Conservation (phyloP, 352 stramenopile genomes). For the Pythium pyrilobum region DNA sequence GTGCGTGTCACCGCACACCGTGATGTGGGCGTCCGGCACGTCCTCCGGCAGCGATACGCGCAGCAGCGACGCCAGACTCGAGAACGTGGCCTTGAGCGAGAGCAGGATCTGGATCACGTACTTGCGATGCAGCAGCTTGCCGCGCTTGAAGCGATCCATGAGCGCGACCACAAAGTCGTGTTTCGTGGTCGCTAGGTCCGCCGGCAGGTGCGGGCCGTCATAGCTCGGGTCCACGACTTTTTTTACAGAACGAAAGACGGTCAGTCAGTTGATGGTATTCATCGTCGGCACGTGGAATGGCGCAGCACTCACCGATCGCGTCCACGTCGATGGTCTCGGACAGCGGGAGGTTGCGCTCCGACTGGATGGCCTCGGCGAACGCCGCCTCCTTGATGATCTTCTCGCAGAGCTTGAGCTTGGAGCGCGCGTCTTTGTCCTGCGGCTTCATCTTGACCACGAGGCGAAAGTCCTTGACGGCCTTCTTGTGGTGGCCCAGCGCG, state of each 20-base stretch:
- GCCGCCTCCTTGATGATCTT: slow-evolving; percentile 95
- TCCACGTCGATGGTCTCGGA: slow-evolving; percentile 92
- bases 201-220: slow-evolving; percentile 66
- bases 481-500: slow-evolving; percentile 95
- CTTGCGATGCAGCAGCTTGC: slow-evolving; percentile 97
- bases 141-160: slow-evolving; percentile 94
- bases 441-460: slow-evolving; percentile 95
- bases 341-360: slow-evolving; percentile 89
- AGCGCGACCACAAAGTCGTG: slow-evolving; percentile 88
- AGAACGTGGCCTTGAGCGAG: slow-evolving; percentile 89
- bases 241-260: not conserved
- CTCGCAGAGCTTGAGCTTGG: slow-evolving; percentile 95
- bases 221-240: slow-evolving; percentile 76
- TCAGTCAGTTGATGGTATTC: no score
- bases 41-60: slow-evolving; percentile 59
- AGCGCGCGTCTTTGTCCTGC: slow-evolving; percentile 90
- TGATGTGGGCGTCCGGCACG: slow-evolving; percentile 77
- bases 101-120: slow-evolving; percentile 96
- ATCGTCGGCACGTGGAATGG: no score
- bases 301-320: slow-evolving; percentile 41
- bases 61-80: slow-evolving; percentile 89
- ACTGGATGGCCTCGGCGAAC: slow-evolving; percentile 96
- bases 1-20: slow-evolving; percentile 98
- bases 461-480: slow-evolving; percentile 96
- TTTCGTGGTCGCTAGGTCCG: slow-evolving; percentile 48